phyloP scores from a whole-genome alignment of 1,284 basidiomycete genomes.

The Lignosus rhinocerotis region DNA sequence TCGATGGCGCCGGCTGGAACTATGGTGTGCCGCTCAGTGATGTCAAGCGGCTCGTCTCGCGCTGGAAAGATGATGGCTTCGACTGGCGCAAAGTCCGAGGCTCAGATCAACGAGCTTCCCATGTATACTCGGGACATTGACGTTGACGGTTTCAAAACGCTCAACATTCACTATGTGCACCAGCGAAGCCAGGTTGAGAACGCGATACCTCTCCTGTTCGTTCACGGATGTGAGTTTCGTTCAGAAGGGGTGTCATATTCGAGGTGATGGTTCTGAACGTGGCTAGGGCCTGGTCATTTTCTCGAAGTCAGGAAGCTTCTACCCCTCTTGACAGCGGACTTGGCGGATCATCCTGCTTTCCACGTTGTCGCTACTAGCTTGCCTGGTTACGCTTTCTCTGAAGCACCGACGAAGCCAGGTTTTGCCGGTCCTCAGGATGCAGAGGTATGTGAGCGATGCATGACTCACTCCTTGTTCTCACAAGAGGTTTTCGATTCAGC shows the following conservation, averaged over 20 bases:
- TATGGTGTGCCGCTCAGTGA: slow-evolving; percentile 52
- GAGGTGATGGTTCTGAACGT: background rate
- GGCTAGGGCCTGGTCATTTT: slow-evolving; percentile 48
- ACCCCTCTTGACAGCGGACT: slow-evolving; percentile 27
- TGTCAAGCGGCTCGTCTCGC: slow-evolving; percentile 41
- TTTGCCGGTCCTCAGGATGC: slow-evolving; percentile 28
- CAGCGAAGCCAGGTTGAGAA: slow-evolving; percentile 40
- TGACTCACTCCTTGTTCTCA: background rate
- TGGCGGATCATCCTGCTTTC: slow-evolving; percentile 37
- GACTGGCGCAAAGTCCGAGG: slow-evolving; percentile 34
- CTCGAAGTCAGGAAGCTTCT: slow-evolving; percentile 40
- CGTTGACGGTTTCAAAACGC: slow-evolving; percentile 42
- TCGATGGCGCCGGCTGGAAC: slow-evolving; percentile 43
- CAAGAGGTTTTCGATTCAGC: slow-evolving; percentile 21
- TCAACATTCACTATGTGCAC: slow-evolving; percentile 54
- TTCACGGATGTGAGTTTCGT: slow-evolving; percentile 49
- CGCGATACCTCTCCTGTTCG: slow-evolving; percentile 52
- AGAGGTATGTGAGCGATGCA: slow-evolving; percentile 6
- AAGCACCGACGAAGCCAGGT: slow-evolving; percentile 34
- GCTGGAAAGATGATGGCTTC: slow-evolving; percentile 40
- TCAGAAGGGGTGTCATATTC: background rate
- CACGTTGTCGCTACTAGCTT: slow-evolving; percentile 47
- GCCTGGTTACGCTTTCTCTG: slow-evolving; percentile 42
- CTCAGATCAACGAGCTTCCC: slow-evolving; percentile 44
- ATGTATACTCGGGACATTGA: slow-evolving; percentile 48